Base-by-base conservation (phyloP, 2,329 filamentous ascomycete genomes). In the Aspergillus sp. region DNA sequence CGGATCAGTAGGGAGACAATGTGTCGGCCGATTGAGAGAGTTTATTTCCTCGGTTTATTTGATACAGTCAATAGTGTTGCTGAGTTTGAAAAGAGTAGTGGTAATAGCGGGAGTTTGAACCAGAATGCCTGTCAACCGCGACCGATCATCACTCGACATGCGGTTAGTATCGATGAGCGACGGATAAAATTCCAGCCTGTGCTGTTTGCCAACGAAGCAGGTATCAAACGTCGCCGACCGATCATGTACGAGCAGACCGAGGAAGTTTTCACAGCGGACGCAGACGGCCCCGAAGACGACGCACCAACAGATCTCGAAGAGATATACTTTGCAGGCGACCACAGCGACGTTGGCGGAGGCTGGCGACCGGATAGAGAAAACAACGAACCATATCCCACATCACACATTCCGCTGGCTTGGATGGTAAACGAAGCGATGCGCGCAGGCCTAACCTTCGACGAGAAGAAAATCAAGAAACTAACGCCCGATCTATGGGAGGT, bases 271-370 rank as follows among this genome's bases (percentile, higher is more conserved):
- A 10, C 41, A 20, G 22, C 22, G 3, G 41, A 43, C 12, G 43
- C 4, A 32, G 35, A 13, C 17, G 33, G 19, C 33, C 22, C 6
- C 33, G 45, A 33, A 22, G 42, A 52, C 2, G 42, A 48, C 3
- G 38, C 49, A 0, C 12, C 12, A 12, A n/a, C n/a, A 59, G 84
- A 90, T 54, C 83, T 90, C 33, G 78, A 86, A 51, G 87, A 91
- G 58, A 79, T 90, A 2, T 71, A 66, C 58, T 91, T 91, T 56
- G 73, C 86, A 0, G 87, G 87, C 1, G 81, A 82, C 5, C 87
- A 91, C 51, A 85, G 79, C 2, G 86, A 90, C 52, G 79, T 90
- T 17, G 86, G 86, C 0, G 86, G 86, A 7, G 86, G 86, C 0
- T 89, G 85, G 85, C 62, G 49, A 23, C 45, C 51, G 0, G 73